Percentiles rank a stretch among this genome's conserved stretches.
Conservation (phyloP, 441 rosid genomes). For the Biscutella laevigata region DNA sequence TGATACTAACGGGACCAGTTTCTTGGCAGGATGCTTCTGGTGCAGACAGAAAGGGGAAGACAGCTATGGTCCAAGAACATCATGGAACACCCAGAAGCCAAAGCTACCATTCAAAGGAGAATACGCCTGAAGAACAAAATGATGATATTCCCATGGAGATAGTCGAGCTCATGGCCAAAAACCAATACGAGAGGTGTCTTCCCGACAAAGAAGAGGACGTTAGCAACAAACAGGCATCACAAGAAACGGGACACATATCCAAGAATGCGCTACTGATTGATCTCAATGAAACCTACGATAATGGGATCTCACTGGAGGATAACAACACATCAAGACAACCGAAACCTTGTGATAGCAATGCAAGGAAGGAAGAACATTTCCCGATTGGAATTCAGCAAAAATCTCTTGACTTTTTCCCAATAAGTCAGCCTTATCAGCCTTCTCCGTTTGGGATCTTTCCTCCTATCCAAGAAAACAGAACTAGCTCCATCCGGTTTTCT, state of each 20-base stretch:
- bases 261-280: slow-evolving; percentile 33
- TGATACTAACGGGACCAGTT: slow-evolving; percentile 8
- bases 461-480: slow-evolving; percentile 33
- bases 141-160: slow-evolving; percentile 96
- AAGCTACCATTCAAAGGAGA: slow-evolving; percentile 31
- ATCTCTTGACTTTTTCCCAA: slow-evolving; percentile 35
- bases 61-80: slow-evolving; percentile 26
- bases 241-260: slow-evolving; percentile 25
- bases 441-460: slow-evolving; percentile 32
- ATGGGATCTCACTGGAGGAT: slow-evolving; percentile 34
- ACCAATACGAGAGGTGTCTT: slow-evolving; percentile 87
- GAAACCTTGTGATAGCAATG: slow-evolving; percentile 32
- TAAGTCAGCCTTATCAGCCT: slow-evolving; percentile 32
- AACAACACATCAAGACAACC: slow-evolving; percentile 34
- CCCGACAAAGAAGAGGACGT: slow-evolving; percentile 54
- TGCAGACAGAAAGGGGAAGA: slow-evolving; percentile 36
- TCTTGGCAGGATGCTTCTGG: slow-evolving; percentile 47
- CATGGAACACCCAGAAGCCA: slow-evolving; percentile 31
- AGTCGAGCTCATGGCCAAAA: slow-evolving; percentile 89
- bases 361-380: slow-evolving; percentile 31
- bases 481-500: slow-evolving; percentile 37
- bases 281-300: slow-evolving; percentile 36
- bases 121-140: slow-evolving; percentile 43
- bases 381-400: slow-evolving; percentile 29
- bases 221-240: slow-evolving; percentile 32